Conservation (phyloP, 192 early-diverging fungal species). For the Geranomyces michiganensis region DNA sequence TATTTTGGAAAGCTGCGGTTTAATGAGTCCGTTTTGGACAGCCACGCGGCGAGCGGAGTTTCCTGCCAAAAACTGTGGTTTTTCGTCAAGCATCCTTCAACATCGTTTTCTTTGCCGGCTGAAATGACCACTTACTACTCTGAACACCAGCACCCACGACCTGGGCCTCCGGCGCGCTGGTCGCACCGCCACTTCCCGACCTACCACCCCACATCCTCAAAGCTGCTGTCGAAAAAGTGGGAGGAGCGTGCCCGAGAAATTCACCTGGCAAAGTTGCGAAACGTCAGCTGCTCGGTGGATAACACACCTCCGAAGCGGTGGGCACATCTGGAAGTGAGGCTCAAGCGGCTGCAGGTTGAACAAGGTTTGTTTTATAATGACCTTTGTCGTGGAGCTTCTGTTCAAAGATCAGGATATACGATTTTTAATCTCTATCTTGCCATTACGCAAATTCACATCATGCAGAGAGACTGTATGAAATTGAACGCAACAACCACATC, state of each 20-base stretch:
- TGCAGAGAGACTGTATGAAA: conserved; percentile 51
- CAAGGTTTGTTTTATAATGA: conserved; percentile 41
- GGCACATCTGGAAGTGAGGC: conserved; percentile 52
- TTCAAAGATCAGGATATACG: background rate
- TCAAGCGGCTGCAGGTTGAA: conserved; percentile 51
- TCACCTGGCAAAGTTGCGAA: conserved; percentile 40
- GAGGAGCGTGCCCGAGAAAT: conserved; percentile 38
- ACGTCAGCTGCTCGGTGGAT: conserved; percentile 48
- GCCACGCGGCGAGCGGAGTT: no score
- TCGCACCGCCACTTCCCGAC: conserved; percentile 47
- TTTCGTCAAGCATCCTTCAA: no score
- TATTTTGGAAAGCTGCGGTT: no score
- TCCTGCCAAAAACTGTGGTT: no score
- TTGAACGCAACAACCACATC: conserved; percentile 55
- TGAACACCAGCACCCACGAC: conserved; percentile 12
- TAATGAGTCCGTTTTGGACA: no score
- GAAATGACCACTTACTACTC: background rate
- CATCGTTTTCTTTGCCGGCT: no score
- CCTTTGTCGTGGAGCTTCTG: background rate
- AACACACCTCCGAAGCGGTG: conserved; percentile 47
- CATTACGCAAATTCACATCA: background rate
- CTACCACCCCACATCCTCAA: conserved; percentile 47
- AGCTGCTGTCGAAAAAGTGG: conserved; percentile 51
- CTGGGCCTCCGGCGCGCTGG: conserved; percentile 7
- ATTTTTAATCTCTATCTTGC: background rate